Conservation (phyloP, 495 filamentous ascomycete species). For the Cercophora samala region DNA sequence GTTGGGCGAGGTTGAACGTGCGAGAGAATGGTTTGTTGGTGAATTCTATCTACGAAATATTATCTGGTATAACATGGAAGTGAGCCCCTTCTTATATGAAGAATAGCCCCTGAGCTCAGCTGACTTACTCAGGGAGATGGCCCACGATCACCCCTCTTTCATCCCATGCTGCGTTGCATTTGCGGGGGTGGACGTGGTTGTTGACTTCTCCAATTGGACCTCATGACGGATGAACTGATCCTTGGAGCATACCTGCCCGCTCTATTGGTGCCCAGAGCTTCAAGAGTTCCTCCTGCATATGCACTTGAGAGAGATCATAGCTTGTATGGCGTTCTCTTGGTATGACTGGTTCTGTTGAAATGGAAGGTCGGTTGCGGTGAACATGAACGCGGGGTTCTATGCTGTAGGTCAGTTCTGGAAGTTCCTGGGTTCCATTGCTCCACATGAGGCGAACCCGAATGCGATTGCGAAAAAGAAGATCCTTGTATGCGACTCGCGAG, state of each 20-base stretch:
- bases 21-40: no score
- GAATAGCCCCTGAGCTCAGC: background rate
- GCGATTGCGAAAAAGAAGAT: background rate
- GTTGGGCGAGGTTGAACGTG: background rate
- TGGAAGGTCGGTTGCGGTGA: background rate
- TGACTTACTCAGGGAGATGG: background rate
- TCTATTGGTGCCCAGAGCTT: background rate
- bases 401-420: background rate
- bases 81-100: background rate
- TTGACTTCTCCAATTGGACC: background rate
- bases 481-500: no score
- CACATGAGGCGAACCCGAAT: constrained; percentile 15
- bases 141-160: background rate
- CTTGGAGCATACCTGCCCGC: background rate
- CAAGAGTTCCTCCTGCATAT: background rate
- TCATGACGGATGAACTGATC: background rate
- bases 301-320: background rate
- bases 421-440: background rate
- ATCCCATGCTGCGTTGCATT: background rate
- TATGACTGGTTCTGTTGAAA: background rate
- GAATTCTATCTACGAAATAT: no score
- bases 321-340: background rate
- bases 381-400: background rate
- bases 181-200: background rate
- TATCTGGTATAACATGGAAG: background rate